Evolutionary conservation across 345 rosid genomes (phyloP).

Genomic region (Hevea brasiliensis): DNA sequence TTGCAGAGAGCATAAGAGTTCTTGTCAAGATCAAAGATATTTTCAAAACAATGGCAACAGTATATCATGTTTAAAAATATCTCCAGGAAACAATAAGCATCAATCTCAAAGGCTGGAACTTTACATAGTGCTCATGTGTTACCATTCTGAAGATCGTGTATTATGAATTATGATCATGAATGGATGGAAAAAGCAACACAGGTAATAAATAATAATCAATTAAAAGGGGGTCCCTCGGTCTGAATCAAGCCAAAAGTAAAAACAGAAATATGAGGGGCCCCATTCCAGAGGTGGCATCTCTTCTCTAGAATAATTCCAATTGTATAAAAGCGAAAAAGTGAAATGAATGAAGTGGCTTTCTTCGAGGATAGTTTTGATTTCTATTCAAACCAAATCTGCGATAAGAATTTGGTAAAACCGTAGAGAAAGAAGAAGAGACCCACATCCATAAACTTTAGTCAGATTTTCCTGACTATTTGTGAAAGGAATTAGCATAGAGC

Average conservation of each 20-base stretch:
- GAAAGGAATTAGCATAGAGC: neutral
- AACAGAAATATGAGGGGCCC: slow-evolving; percentile 35
- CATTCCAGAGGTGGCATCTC: neutral
- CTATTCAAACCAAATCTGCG: slow-evolving; percentile 9
- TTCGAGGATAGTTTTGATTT: slow-evolving; percentile 4
- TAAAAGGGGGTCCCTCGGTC: slow-evolving; percentile 22
- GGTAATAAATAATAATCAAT: slow-evolving; percentile 29
- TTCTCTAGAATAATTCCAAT: slow-evolving; percentile 17
- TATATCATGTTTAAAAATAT: neutral
- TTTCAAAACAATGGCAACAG: neutral
- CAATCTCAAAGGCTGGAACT: neutral
- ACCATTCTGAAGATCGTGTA: neutral
- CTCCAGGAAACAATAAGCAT: neutral
- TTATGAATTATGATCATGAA: neutral
- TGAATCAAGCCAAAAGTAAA: slow-evolving; percentile 27
- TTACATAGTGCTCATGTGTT: neutral
- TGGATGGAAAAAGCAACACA: neutral
- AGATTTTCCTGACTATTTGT: slow-evolving; percentile 14
- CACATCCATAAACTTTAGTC: slow-evolving; percentile 10
- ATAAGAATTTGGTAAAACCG: neutral
- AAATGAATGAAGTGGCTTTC: slow-evolving; percentile 14
- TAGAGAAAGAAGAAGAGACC: slow-evolving; percentile 18
- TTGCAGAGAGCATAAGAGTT: neutral
- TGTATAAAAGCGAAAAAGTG: slow-evolving; percentile 18
- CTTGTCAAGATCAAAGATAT: no score